These are phyloP conservation scores for Tolypocladium endophyticum DNA, from an alignment of 2,329 filamentous ascomycete genomes.

Conservation along the genomic window DNA sequence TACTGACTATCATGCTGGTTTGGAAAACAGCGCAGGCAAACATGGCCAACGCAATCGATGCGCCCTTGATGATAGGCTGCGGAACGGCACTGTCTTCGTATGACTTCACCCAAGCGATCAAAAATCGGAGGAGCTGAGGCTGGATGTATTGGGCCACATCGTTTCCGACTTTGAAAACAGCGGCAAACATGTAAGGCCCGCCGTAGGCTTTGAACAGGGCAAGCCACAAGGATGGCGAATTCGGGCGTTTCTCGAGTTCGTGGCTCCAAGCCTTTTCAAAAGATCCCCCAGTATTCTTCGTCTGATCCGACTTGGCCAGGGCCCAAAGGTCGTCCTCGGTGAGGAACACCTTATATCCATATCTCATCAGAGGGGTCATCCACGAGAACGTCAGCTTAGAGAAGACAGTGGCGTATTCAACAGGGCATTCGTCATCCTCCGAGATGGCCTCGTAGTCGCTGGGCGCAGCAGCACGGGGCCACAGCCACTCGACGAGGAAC, in stretches of 20 bases:
- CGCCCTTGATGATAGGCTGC: constrained; percentile 73
- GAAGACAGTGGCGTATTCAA: constrained; percentile 90
- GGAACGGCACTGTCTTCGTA: constrained; percentile 52
- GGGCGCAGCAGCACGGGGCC: constrained; percentile 56
- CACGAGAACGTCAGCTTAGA: constrained; percentile 89
- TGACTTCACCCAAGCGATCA: constrained; percentile 78
- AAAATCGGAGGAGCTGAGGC: constrained; percentile 73
- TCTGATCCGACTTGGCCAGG: constrained; percentile 69
- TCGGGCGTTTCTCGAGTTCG: constrained; percentile 59
- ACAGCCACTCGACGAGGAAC: constrained; percentile 75
- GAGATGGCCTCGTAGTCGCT: constrained; percentile 48
- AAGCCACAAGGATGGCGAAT: constrained; percentile 61
- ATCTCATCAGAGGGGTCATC: constrained; percentile 98
- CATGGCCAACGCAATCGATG: constrained; percentile 84
- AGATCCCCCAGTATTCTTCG: constrained; percentile 56
- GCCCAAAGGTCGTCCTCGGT: constrained; percentile 97
- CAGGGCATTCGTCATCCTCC: constrained; percentile 55
- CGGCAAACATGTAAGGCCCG: constrained; percentile 69
- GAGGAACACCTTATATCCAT: constrained; percentile 82
- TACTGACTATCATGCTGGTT: constrained; percentile 61
- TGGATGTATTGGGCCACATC: constrained; percentile 81
- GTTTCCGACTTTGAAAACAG: constrained; percentile 80
- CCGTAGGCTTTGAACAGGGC: constrained; percentile 79
- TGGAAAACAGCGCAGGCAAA: constrained; percentile 79
- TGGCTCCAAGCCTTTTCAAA: constrained; percentile 69